Percentiles rank a stretch among this genome's conserved stretches.
Conservation (phyloP, 805 yeast species). For the Wickerhamomyces chambardii region DNA sequence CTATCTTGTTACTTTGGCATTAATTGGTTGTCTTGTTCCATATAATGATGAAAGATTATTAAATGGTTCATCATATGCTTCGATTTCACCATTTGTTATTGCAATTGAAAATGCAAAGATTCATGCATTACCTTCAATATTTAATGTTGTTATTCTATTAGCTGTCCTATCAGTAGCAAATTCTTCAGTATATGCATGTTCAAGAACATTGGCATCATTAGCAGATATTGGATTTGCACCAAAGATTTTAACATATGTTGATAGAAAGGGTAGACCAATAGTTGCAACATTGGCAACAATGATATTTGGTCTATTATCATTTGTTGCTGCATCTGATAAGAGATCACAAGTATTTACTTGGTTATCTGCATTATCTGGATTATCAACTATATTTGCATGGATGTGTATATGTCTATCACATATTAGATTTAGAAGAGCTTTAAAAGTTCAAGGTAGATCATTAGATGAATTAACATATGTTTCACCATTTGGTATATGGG, state of each 20-base stretch:
- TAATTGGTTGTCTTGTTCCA: conserved; percentile 46
- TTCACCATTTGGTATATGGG: conserved; percentile 54
- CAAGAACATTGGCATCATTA: conserved; percentile 60
- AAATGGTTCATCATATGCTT: conserved; percentile 38
- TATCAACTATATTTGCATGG: conserved; percentile 47
- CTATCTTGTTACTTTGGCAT: conserved; percentile 54
- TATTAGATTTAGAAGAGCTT: conserved; percentile 46
- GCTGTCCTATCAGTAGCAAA: conserved; percentile 69
- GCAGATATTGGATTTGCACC: conserved; percentile 64
- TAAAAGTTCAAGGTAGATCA: conserved; percentile 44
- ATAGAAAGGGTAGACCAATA: conserved; percentile 71
- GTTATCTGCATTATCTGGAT: conserved; percentile 44
- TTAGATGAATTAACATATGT: conserved; percentile 54
- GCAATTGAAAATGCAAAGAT: conserved; percentile 63
- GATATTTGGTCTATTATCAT: conserved; percentile 47
- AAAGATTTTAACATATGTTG: conserved; percentile 53
- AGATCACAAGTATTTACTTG: conserved; percentile 43
- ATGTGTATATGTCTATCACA: conserved; percentile 41
- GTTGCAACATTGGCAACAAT: conserved; percentile 52
- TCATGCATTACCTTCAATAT: conserved; percentile 54
- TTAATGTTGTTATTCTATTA: conserved; percentile 63
- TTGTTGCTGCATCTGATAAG: conserved; percentile 38
- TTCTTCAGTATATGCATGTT: conserved; percentile 61
- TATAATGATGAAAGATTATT: conserved; percentile 38
- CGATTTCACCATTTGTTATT: conserved; percentile 70